Conservation (phyloP, 2,329 filamentous ascomycete genomes). For the Simplicillium aogashimaense region DNA sequence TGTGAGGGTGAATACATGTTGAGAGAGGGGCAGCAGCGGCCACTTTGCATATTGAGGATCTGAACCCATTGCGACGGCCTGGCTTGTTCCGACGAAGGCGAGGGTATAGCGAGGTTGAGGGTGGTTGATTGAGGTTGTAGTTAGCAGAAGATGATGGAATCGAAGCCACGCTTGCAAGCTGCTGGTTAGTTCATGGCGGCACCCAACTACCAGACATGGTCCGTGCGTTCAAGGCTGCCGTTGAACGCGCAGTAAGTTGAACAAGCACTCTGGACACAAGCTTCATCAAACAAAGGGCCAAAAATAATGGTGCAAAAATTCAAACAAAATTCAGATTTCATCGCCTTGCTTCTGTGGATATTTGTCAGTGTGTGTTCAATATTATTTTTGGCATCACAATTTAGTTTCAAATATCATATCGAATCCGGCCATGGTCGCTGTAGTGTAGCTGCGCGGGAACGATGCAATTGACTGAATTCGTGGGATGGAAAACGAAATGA, state of each 20-base stretch:
- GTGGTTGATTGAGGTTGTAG: conserved; percentile 1
- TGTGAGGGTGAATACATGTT: conserved; percentile 80
- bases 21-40: conserved; percentile 69
- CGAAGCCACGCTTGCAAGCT: neutral
- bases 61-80: conserved; percentile 51
- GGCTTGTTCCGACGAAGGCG: conserved; percentile 1
- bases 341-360: too few relatives aligned
- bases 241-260: conserved; percentile 15
- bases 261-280: too few relatives aligned
- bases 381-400: too few relatives aligned
- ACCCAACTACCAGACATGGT: neutral
- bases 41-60: conserved; percentile 82
- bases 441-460: too few relatives aligned
- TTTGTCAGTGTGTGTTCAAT: too few relatives aligned
- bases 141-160: conserved; percentile 6
- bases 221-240: conserved; percentile 16
- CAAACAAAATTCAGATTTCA: too few relatives aligned
- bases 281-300: too few relatives aligned
- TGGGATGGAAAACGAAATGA: too few relatives aligned
- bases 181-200: conserved; percentile 1
- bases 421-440: too few relatives aligned
- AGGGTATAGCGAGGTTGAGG: conserved; percentile 1
- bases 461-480: too few relatives aligned
- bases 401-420: too few relatives aligned
- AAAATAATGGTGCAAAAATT: too few relatives aligned